Base-by-base conservation (phyloP, 306 rosid genomes). In the Quercus ilex region DNA sequence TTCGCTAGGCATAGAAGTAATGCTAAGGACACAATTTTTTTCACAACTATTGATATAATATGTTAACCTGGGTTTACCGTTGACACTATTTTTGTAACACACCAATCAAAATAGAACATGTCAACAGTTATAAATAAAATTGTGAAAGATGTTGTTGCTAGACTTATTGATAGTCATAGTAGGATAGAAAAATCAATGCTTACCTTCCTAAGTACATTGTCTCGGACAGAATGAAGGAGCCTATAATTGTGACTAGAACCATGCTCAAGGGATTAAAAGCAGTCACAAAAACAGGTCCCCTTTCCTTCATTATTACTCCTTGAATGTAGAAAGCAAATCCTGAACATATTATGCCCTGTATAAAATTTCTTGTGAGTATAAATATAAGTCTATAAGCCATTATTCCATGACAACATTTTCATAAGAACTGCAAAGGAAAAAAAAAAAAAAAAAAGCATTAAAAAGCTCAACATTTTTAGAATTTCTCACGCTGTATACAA, bases 201-300 rank as follows among this genome's bases (percentile, higher is more conserved):
- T 55, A 86, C 93, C 91, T 86, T 71, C 91, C 93, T 6, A 81
- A 28, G 74, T 77, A 86, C 68, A 84, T 55, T 25, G 38, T 80
- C 81, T 90, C 93, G 0, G 75, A 38, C 25, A 90, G 75, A 41
- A 80, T 18, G 73, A 88, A 78, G 25, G 89, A 78, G 75, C 84
- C 78, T 72, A 82, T 14, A 13, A 88, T 56, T 64, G 93, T 86
- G 4, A 86, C 91, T 15, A 90, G 81, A 72, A 90, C 58, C 91
- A 84, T 80, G 81, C 69, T 9, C 12, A 90, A 74, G 49, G 93
- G 93, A 58, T 13, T 62, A 25, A 86, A 86, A 5, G 91, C 84
- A 57, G 81, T 88, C 60, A 85, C 82, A 71, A 86, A 88, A 82
- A 90, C 85, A 28, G 91, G 91, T 49, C 93, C 93, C 38, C 74